Evolutionary conservation across 2,329 filamentous ascomycete species (phyloP).

Genomic region (Drechslera avenae): DNA sequence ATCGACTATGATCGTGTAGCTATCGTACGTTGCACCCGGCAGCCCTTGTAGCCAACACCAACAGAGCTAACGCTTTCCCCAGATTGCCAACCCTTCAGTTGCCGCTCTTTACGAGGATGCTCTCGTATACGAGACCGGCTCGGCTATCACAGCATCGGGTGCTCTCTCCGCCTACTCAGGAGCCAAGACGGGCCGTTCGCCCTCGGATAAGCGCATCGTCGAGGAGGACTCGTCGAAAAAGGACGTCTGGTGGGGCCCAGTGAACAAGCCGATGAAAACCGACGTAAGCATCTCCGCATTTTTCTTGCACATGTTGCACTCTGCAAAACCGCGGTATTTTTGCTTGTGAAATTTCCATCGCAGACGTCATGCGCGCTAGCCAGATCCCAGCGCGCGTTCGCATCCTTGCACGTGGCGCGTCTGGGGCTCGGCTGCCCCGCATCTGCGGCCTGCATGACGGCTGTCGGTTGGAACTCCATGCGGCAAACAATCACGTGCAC

Average conservation of each 20-base stretch:
- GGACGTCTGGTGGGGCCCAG: constrained; percentile 97
- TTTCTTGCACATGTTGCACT: constrained; percentile 17
- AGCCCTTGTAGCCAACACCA: neutral
- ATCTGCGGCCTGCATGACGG: constrained; percentile 33
- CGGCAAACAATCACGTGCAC: constrained; percentile 33
- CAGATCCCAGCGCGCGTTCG: constrained; percentile 39
- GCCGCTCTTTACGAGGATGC: constrained; percentile 98
- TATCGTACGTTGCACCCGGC: constrained; percentile 69
- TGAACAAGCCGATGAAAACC: constrained; percentile 98
- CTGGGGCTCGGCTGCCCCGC: constrained; percentile 44
- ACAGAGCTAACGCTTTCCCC: constrained; percentile 21
- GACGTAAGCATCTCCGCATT: constrained; percentile 69
- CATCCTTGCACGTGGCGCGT: constrained; percentile 37
- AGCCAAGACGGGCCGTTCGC: constrained; percentile 96
- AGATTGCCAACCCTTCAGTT: constrained; percentile 90
- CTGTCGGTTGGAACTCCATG: constrained; percentile 13
- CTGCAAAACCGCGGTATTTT: constrained; percentile 20
- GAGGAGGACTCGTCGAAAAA: constrained; percentile 87
- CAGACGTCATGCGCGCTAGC: constrained; percentile 45
- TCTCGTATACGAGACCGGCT: constrained; percentile 95
- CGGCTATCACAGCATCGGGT: constrained; percentile 93
- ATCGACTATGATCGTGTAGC: constrained; percentile 99
- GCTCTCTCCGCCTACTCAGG: constrained; percentile 97
- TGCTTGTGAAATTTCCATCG: constrained; percentile 35
- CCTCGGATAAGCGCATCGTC: constrained; percentile 96